Evolutionary conservation across 2,329 filamentous ascomycete species (phyloP).

Genomic region (Raffaelea albimanens): DNA sequence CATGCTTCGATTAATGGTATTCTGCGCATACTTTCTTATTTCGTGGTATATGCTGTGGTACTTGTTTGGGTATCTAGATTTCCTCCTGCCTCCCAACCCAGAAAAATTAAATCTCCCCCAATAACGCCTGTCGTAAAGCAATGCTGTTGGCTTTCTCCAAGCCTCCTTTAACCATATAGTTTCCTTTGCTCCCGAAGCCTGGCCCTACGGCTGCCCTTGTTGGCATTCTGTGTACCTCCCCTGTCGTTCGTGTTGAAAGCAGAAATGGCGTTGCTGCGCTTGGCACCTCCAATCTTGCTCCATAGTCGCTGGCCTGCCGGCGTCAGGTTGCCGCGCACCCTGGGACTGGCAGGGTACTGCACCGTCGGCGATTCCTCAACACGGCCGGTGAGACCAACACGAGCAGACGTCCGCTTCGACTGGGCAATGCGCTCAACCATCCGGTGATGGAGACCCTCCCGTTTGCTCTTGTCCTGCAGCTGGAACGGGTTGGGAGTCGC

Average conservation of each 20-base stretch:
- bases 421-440: conserved; percentile 77
- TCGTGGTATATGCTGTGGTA: too few species aligned
- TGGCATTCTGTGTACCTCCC: neutral
- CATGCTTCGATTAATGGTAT: too few species aligned
- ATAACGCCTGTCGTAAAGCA: too few species aligned
- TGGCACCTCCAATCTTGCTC: conserved; percentile 45
- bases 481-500: conserved; percentile 71
- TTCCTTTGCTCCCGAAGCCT: conserved; percentile 7
- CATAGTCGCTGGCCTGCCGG: conserved; percentile 65
- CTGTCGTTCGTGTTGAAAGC: conserved; percentile 8
- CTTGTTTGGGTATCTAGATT: too few species aligned
- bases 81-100: too few species aligned
- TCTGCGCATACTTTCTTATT: too few species aligned
- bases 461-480: conserved; percentile 61
- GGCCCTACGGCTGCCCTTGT: conserved; percentile 11
- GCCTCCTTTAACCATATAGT: too few species aligned
- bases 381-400: conserved; percentile 50
- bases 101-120: too few species aligned
- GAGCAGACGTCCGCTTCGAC: conserved; percentile 55
- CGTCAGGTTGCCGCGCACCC: conserved; percentile 50
- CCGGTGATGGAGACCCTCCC: conserved; percentile 74
- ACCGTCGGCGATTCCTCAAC: conserved; percentile 42
- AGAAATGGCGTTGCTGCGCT: conserved; percentile 12
- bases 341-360: conserved; percentile 54
- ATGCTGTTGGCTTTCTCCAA: too few species aligned